These are phyloP conservation scores for Lanmaoa rubissima DNA, from an alignment of 768 basidiomycete genomes.

Conservation along the genomic window DNA sequence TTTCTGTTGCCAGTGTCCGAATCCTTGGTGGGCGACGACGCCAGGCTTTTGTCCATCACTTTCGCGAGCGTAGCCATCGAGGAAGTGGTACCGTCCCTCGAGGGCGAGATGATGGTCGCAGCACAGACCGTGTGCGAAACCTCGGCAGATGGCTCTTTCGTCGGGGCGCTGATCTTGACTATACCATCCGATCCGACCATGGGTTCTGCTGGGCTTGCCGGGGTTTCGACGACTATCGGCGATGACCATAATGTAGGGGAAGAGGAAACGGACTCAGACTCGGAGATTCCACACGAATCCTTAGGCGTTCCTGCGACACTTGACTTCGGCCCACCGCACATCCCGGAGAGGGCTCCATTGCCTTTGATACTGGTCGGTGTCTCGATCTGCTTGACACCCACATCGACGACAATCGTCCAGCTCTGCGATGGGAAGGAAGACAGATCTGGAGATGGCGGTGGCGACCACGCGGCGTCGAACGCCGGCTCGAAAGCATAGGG, in stretches of 20 bases:
- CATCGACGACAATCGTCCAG: background rate
- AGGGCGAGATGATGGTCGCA: background rate
- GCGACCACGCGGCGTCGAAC: background rate
- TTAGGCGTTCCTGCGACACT: background rate
- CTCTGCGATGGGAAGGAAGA: constrained; percentile 8
- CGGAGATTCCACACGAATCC: background rate
- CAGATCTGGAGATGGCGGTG: background rate
- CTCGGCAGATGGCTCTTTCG: background rate
- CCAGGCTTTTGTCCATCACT: background rate
- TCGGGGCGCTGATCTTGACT: background rate
- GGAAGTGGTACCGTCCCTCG: background rate
- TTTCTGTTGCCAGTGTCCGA: background rate
- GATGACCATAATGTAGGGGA: background rate
- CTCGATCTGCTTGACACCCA: background rate
- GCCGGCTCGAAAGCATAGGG: accelerated
- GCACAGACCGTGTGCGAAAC: background rate
- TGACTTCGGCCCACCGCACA: no score
- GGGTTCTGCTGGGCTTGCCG: background rate
- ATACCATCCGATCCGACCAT: background rate
- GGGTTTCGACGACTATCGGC: background rate
- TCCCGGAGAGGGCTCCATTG: background rate
- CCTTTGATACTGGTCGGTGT: background rate
- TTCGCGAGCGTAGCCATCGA: background rate
- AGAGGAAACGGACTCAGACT: background rate
- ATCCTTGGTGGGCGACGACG: background rate